phyloP scores from a whole-genome alignment of 2,329 filamentous ascomycete species.

The Fusarium annulatum region DNA sequence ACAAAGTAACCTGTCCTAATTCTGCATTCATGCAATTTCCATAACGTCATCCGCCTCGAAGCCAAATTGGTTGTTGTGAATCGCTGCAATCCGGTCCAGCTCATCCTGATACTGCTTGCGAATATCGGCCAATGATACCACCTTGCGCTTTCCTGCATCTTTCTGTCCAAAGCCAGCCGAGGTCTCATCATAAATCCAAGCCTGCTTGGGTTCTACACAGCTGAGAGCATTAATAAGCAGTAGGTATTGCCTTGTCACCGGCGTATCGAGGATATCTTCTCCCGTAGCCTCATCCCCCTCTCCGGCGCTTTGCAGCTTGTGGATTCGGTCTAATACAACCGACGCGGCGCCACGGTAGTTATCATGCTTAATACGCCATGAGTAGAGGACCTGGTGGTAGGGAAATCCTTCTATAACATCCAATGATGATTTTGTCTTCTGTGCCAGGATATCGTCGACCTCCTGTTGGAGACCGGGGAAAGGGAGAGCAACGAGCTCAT shows the following conservation, averaged over 20 bases:
- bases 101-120: conserved; percentile 90
- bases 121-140: conserved; percentile 87
- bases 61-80: conserved; percentile 90
- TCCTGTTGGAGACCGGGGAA: conserved; percentile 81
- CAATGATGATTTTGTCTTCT: conserved; percentile 75
- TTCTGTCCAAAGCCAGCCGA: conserved; percentile 39
- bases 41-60: conserved; percentile 69
- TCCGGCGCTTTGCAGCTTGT: conserved; percentile 68
- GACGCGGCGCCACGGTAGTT: conserved; percentile 86
- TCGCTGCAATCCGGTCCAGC: conserved; percentile 86
- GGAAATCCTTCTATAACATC: conserved; percentile 77
- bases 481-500: conserved; percentile 78
- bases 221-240: conserved; percentile 92
- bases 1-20: conserved; percentile 16
- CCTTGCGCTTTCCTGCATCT: conserved; percentile 68
- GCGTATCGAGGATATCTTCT: conserved; percentile 70
- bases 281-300: conserved; percentile 67
- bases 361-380: conserved; percentile 84
- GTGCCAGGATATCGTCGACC: conserved; percentile 81
- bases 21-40: conserved; percentile 58
- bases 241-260: conserved; percentile 81
- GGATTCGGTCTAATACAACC: conserved; percentile 70
- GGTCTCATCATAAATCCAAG: conserved; percentile 75
- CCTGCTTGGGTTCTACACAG: conserved; percentile 81
- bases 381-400: conserved; percentile 90